Conservation (phyloP, 225 moss, liverwort and hornwort species). For the Straminergon stramineum region DNA sequence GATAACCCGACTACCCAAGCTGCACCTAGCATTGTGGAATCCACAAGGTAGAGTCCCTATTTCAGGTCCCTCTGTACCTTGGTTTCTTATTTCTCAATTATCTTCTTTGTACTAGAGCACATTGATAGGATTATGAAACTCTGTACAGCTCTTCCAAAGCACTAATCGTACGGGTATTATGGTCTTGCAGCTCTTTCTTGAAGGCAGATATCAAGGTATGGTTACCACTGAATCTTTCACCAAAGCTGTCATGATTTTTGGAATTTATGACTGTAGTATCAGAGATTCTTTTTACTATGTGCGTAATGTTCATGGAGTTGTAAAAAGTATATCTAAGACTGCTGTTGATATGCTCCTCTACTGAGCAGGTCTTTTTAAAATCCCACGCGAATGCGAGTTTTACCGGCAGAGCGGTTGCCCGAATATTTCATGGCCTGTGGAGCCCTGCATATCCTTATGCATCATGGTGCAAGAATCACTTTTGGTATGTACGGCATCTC, state of each 20-base stretch:
- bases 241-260: not conserved
- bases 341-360: not conserved
- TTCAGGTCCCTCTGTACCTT: not conserved
- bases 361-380: conserved; percentile 67
- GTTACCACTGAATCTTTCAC: not conserved
- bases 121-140: not conserved
- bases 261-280: not conserved
- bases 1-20: conserved; percentile 5
- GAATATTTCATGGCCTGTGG: conserved; percentile 84
- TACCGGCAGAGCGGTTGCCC: conserved; percentile 80
- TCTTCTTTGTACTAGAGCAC: not conserved
- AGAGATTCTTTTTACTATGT: not conserved
- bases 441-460: conserved; percentile 78
- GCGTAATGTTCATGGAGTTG: not conserved
- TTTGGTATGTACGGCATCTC: conserved; percentile 37
- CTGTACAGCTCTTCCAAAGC: not conserved
- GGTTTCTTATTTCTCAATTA: not conserved
- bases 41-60: conserved; percentile 37
- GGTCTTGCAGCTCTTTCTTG: conserved; percentile 71
- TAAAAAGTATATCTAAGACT: not conserved
- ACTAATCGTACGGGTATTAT: not conserved
- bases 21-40: conserved; percentile 42
- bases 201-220: conserved; percentile 88
- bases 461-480: conserved; percentile 77
- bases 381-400: conserved; percentile 37